phyloP scores from a whole-genome alignment of 345 rosid species.

The Odontarrhena argentea region DNA sequence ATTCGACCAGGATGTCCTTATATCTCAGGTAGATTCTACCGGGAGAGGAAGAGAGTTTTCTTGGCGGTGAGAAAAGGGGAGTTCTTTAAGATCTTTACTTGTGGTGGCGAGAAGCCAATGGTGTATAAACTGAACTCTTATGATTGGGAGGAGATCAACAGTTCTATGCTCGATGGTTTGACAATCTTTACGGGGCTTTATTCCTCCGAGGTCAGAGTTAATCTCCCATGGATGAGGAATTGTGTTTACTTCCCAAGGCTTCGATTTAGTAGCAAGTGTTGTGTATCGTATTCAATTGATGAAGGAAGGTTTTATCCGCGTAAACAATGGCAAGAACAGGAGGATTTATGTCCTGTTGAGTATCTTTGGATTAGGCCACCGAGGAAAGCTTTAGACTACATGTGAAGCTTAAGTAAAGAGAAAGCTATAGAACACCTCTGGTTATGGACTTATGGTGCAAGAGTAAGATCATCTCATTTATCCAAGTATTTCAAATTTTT shows the following conservation, averaged over 20 bases:
- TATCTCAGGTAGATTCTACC: neutral
- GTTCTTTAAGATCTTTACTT: slow-evolving; percentile 19
- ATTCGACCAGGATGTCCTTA: neutral
- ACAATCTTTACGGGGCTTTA: slow-evolving; percentile 24
- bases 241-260: slow-evolving; percentile 34
- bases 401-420: slow-evolving; percentile 13
- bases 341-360: slow-evolving; percentile 29
- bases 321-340: slow-evolving; percentile 48
- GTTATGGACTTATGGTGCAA: neutral
- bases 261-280: slow-evolving; percentile 21
- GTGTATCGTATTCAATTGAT: slow-evolving; percentile 30
- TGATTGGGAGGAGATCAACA: slow-evolving; percentile 7
- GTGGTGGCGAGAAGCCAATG: slow-evolving; percentile 27
- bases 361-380: slow-evolving; percentile 36
- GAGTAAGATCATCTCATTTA: neutral
- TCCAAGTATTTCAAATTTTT: neutral
- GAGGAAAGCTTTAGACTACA: slow-evolving; percentile 21
- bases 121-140: slow-evolving; percentile 7
- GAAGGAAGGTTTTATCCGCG: slow-evolving; percentile 33
- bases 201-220: slow-evolving; percentile 27
- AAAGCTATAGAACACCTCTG: neutral
- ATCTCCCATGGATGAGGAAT: slow-evolving; percentile 39
- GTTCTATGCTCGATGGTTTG: slow-evolving; percentile 16
- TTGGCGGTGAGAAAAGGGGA: slow-evolving; percentile 22
- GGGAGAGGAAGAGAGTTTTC: slow-evolving; percentile 23